Evolutionary conservation across 371 early-diverging fungal genomes (phyloP), one percentile per base, ranked within the genome.

Genomic region (Umbelopsis sp.): DNA sequence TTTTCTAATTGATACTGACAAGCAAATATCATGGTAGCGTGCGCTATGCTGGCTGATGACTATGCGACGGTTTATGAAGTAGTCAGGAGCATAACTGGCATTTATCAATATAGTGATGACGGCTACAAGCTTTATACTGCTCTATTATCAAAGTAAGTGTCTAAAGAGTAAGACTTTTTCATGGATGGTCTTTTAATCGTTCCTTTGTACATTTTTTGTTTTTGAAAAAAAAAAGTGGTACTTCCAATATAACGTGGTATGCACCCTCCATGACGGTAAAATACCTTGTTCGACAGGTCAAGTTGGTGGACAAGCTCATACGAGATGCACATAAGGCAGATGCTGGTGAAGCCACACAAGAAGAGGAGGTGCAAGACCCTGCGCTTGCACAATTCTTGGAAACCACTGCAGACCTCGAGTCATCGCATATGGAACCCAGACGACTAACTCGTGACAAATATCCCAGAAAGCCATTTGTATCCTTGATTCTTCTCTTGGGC

Each of bases 81-180:
- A 2, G 65, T 70, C 25, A 83, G 89, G 37, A 85, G 85, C 84
- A 75, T 90, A 32, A 78, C 79, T 57, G 74, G 70, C 12, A 51
- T 72, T 9, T 72, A 74, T n/a, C 80, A 78, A 22, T 82, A 76
- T 57, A 37, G 67, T 66, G 75, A 75, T 32, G 90, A 89, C 38
- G 75, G 77, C n/a, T 90, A 82, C 62, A 79, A 88, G n/a, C 24
- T 92, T 3, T 90, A 82, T 65, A 52, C 72, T 4, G 85, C 87
- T 16, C 64, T 76, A 5, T 68, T 84, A 25, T 63, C 76, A 45
- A 71, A 79, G 87, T 86, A 81, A 32, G 73, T 67, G 0, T 35
- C 35, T 57, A 57, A 12, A 4, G 6, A 5, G 1, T 57, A 10
- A 24, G 57, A 29, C 1, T 29, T 29, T 29, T 1, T 29, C 29